phyloP scores from a whole-genome alignment of 257 asterid genomes.

The Fraxinus excelsior region DNA sequence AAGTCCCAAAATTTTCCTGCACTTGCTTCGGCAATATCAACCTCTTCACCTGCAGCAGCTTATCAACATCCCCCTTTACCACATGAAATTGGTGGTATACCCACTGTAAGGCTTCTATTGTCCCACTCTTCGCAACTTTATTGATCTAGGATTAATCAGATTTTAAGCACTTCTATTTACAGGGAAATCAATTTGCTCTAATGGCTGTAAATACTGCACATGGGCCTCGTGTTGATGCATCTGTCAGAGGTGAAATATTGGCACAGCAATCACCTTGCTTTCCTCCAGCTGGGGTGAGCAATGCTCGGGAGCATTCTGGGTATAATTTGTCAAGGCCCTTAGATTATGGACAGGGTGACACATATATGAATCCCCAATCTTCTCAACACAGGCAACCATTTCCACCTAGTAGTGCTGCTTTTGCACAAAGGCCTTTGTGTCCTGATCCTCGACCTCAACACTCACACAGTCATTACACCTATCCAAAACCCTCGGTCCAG shows the following conservation, averaged over 20 bases:
- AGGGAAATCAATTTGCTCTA: conserved; percentile 62
- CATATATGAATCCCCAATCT: conserved; percentile 48
- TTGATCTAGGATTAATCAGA: background rate
- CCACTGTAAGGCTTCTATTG: conserved; percentile 51
- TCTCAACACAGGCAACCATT: conserved; percentile 54
- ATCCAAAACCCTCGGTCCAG: conserved; percentile 37
- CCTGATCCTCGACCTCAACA: conserved; percentile 48
- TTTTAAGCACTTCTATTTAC: conserved; percentile 29
- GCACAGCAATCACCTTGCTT: conserved; percentile 61
- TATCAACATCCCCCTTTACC: conserved; percentile 51
- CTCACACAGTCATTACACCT: conserved; percentile 42
- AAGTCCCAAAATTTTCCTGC: conserved; percentile 44
- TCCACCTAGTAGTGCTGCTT: conserved; percentile 52
- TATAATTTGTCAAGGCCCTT: conserved; percentile 53
- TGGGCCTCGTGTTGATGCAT: conserved; percentile 48
- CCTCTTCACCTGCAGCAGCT: conserved; percentile 38
- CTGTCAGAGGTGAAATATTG: conserved; percentile 51
- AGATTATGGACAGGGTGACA: conserved; percentile 56
- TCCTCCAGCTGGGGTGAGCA: conserved; percentile 54
- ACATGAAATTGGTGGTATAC: conserved; percentile 49
- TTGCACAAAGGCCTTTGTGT: conserved; percentile 64
- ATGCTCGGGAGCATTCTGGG: conserved; percentile 52
- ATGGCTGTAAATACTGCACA: conserved; percentile 43
- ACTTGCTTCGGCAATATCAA: conserved; percentile 47
- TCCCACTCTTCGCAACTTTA: conserved; percentile 6